Evolutionary conservation across 257 asterid species (phyloP).

Genomic region (Gynochthodes officinalis): DNA sequence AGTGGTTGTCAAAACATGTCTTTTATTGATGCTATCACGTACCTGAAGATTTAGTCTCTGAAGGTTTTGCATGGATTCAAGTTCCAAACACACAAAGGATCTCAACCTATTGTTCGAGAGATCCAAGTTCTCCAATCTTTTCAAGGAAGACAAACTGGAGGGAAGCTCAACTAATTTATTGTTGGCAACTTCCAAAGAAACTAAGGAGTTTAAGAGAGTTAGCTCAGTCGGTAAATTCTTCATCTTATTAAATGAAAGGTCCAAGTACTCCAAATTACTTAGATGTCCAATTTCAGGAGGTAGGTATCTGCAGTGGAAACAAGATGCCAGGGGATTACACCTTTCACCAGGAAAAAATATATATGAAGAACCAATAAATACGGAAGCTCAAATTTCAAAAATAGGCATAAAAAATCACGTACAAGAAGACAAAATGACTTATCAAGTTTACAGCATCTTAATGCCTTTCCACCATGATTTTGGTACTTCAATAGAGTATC

Average conservation of each 20-base stretch:
- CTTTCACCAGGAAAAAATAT: background rate
- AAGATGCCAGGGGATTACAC: conserved; percentile 12
- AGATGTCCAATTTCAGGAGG: conserved; percentile 93
- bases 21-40: conserved; percentile 9
- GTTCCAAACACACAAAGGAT: conserved; percentile 65
- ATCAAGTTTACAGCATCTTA: background rate
- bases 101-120: conserved; percentile 75
- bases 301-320: conserved; percentile 64
- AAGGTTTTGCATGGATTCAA: conserved; percentile 70
- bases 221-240: conserved; percentile 83
- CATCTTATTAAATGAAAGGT: conserved; percentile 90
- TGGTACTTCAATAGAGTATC: background rate
- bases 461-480: background rate
- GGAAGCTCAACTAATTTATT: conserved; percentile 80
- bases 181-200: conserved; percentile 66
- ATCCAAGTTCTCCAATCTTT: conserved; percentile 78
- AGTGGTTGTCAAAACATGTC: background rate
- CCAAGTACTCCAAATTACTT: conserved; percentile 66
- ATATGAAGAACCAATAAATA: background rate
- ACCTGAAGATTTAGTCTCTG: conserved; percentile 78
- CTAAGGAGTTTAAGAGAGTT: conserved; percentile 51
- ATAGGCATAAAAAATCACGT: background rate
- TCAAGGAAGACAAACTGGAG: conserved; percentile 51
- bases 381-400: background rate
- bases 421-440: background rate